These are phyloP conservation scores for Coemansia sp. DNA, from an alignment of 192 early-diverging fungal genomes.

Conservation along the genomic window DNA sequence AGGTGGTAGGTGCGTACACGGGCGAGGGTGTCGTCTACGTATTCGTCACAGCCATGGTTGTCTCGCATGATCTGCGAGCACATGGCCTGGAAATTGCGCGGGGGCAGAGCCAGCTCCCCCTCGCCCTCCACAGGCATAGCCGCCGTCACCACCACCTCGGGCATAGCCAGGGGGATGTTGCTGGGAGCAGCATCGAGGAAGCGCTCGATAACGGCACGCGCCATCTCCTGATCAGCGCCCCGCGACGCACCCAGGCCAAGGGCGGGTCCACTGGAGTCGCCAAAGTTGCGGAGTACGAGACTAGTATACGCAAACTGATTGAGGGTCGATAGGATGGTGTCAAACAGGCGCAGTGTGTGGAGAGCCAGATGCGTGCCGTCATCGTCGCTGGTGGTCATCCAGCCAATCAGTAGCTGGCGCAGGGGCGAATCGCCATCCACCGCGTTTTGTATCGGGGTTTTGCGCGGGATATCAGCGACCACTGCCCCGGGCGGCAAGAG, in stretches of 20 bases:
- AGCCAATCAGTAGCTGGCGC: slow-evolving; percentile 36
- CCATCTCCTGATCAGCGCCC: slow-evolving; percentile 44
- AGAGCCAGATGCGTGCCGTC: slow-evolving; percentile 52
- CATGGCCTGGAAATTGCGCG: slow-evolving; percentile 18
- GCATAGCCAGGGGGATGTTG: slow-evolving; percentile 28
- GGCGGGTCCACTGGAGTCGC: slow-evolving; percentile 15
- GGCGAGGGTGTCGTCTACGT: slow-evolving; percentile 29
- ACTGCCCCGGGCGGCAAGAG: slow-evolving; percentile 23
- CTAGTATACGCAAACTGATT: slow-evolving; percentile 63
- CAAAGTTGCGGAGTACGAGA: slow-evolving; percentile 58
- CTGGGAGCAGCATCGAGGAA: slow-evolving; percentile 42
- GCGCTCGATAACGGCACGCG: slow-evolving; percentile 46
- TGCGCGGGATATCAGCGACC: background rate
- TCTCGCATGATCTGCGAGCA: slow-evolving; percentile 31
- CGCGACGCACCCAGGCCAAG: slow-evolving; percentile 34
- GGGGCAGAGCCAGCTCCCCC: background rate
- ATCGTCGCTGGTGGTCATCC: slow-evolving; percentile 49
- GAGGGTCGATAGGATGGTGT: slow-evolving; percentile 58
- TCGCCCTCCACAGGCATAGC: slow-evolving; percentile 23
- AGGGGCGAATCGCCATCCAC: background rate
- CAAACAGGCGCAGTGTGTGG: slow-evolving; percentile 60
- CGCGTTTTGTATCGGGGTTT: too few relatives aligned
- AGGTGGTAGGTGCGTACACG: slow-evolving; percentile 13
- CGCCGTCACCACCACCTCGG: slow-evolving; percentile 32
- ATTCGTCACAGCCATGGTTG: slow-evolving; percentile 41